Percentiles rank a stretch among this genome's conserved stretches.
Conservation (phyloP, 2,329 filamentous ascomycete genomes). For the Chrysosporium keratinophilum region DNA sequence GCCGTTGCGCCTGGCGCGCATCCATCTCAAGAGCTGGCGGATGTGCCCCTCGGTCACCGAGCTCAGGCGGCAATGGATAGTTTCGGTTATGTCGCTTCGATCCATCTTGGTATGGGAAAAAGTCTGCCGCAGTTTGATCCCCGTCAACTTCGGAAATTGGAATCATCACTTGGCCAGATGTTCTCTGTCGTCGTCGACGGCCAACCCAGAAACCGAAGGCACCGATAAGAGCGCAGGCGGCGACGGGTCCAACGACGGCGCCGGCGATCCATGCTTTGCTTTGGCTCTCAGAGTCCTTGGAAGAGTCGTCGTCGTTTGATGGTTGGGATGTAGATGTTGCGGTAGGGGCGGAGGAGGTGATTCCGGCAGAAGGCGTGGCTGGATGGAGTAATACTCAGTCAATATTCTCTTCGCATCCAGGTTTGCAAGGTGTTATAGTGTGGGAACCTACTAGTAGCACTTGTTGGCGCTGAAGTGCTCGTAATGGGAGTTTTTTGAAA, state of each 20-base stretch:
- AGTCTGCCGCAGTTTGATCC: neutral
- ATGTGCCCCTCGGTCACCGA: too few species aligned
- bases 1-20: too few species aligned
- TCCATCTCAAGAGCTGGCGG: too few species aligned
- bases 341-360: neutral
- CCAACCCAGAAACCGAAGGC: conserved; percentile 3
- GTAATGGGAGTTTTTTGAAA: neutral
- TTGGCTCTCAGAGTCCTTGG: neutral
- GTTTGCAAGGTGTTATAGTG: neutral
- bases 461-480: neutral
- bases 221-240: conserved; percentile 1
- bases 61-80: too few species aligned
- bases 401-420: neutral
- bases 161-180: neutral
- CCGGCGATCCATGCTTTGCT: conserved; percentile 12
- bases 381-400: neutral
- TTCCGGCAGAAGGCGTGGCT: neutral
- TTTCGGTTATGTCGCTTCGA: too few species aligned
- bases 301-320: neutral
- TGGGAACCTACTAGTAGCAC: neutral
- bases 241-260: conserved; percentile 6
- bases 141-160: neutral
- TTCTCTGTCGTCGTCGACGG: neutral
- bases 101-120: too few species aligned
- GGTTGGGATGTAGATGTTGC: neutral